Base-by-base conservation (phyloP, 352 stramenopile species). In the Thraustochytrium sp. region DNA sequence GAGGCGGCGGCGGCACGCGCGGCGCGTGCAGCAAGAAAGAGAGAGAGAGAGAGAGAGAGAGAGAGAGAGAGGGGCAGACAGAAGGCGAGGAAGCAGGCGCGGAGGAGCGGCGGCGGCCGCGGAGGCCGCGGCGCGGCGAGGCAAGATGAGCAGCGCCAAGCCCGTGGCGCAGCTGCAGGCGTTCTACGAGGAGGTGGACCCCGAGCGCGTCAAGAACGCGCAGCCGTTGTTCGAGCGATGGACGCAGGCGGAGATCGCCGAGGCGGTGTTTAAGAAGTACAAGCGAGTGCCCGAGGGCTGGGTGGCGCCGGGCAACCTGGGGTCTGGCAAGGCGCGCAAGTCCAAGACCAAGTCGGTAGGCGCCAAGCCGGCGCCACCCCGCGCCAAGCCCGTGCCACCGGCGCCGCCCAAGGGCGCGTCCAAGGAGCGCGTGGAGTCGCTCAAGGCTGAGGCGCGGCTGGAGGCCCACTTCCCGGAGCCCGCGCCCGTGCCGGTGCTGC, bases 211-310 rank as follows among this genome's bases (percentile, higher is more conserved):
- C n/a, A 80, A 80, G 51, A 80, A 80, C 46, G 48, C 40, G 48
- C 31, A 65, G 51, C 48, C 53, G 8, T 21, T 80, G 13, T 80
- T 80, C 51, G 68, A 80, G 68, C 48, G 68, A 31, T 80, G 31
- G 34, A 64, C 31, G 8, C 37, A 21, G 0, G n/a, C 23, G 68
- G 68, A 61, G 2, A 80, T 80, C 46, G 26, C 31, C 18, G 46
- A 80, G 37, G 68, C 68, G 23, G 68, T 80, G 8, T 80, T 75
- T 23, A 34, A 16, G 8, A 80, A 80, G 51, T 80, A 80, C 5
- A 34, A 34, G 9, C 31, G 26, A 5, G 13, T 80, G 68, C 68
- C 68, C 5, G 44, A 61, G 29, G 68, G 53, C 8, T 80, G 68
- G 68, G 11, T n/a, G 26, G 46, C 26, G 23, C 68, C 68, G n/a